Conservation (phyloP, 2,329 filamentous ascomycete species). For the Sclerotinia subarctica region DNA sequence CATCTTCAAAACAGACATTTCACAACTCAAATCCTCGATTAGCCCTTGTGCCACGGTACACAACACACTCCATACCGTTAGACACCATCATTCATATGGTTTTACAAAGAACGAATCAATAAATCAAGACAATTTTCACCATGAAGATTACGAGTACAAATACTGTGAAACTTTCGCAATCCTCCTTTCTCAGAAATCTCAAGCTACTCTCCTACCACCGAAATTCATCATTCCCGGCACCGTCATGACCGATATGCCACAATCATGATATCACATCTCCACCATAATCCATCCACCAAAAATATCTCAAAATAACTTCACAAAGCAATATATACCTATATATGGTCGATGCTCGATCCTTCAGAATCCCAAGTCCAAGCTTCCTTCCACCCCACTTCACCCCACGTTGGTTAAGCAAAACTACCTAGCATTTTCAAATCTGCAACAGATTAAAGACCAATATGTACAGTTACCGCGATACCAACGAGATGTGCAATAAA, state of each 20-base stretch:
- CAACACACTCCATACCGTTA: neutral
- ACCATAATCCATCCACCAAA: neutral
- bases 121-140: neutral
- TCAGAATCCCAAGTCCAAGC: constrained; percentile 2
- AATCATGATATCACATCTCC: neutral
- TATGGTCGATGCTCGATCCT: neutral
- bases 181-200: neutral
- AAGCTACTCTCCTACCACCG: neutral
- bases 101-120: neutral
- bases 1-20: neutral
- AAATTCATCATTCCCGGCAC: neutral
- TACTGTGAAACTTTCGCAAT: neutral
- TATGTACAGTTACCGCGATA: neutral
- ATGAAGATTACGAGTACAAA: neutral
- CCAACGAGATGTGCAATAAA: neutral
- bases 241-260: neutral
- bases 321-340: neutral
- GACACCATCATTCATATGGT: neutral
- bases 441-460: neutral
- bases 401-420: neutral
- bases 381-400: constrained; percentile 5
- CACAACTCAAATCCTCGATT: neutral
- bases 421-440: neutral
- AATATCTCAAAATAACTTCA: constrained; percentile 14
- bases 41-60: neutral